Conservation (phyloP, 2,329 filamentous ascomycete species). For the Aspergillus sp. region DNA sequence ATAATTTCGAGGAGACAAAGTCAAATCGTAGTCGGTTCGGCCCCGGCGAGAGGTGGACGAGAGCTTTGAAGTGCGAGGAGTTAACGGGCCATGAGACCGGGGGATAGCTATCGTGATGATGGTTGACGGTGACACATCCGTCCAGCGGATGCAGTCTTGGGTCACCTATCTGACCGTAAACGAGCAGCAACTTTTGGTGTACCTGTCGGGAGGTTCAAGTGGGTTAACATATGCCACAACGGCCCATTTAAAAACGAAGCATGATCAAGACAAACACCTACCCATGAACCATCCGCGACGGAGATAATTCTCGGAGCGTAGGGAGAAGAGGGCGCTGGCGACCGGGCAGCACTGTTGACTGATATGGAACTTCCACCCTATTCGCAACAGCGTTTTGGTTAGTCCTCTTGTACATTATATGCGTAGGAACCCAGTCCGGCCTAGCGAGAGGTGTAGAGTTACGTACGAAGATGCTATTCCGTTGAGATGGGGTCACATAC, state of each 20-base stretch:
- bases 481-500: constrained; percentile 31
- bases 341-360: constrained; percentile 37
- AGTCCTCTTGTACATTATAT: neutral
- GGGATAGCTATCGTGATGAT: constrained; percentile 80
- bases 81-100: constrained; percentile 78
- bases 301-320: constrained; percentile 77
- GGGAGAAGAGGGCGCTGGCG: constrained; percentile 60
- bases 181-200: constrained; percentile 79
- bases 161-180: constrained; percentile 77
- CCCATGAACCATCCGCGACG: constrained; percentile 75
- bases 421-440: neutral
- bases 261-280: constrained; percentile 42
- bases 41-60: constrained; percentile 85
- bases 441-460: constrained; percentile 1
- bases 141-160: constrained; percentile 61
- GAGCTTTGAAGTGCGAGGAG: constrained; percentile 83
- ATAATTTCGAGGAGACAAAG: constrained; percentile 75
- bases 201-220: constrained; percentile 51
- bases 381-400: neutral
- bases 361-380: constrained; percentile 31
- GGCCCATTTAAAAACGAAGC: neutral
- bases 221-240: constrained; percentile 5
- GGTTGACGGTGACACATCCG: constrained; percentile 69
- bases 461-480: constrained; percentile 39
- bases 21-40: constrained; percentile 84